Conservation (phyloP, 176 grass and related monocot species). For the Aegilops bicornis region DNA sequence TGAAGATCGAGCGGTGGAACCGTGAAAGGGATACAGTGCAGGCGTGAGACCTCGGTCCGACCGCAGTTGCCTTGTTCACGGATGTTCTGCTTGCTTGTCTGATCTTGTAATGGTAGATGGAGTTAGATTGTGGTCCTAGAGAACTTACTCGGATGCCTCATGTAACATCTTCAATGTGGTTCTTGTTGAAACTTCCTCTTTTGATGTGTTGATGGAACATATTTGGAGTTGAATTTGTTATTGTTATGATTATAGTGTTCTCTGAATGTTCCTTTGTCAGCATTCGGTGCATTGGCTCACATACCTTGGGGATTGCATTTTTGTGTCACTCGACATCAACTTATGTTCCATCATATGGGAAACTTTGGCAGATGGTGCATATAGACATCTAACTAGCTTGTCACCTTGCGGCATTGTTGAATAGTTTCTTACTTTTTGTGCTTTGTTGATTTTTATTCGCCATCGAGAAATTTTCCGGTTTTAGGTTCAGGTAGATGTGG, state of each 20-base stretch:
- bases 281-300: too few species aligned
- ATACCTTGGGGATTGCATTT: neutral
- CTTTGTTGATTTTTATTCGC: too few species aligned
- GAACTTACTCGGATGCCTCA: neutral
- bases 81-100: neutral
- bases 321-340: neutral
- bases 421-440: too few species aligned
- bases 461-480: too few species aligned
- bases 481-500: too few species aligned
- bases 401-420: too few species aligned
- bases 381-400: too few species aligned
- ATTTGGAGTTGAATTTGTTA: conserved; percentile 6
- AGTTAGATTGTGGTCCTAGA: neutral
- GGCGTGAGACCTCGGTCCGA: neutral
- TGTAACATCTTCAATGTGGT: neutral
- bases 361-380: neutral
- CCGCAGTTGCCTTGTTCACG: neutral
- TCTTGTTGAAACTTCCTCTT: neutral
- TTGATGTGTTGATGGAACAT: neutral
- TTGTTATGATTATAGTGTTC: neutral
- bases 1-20: conserved; percentile 80
- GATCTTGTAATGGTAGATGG: neutral
- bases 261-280: neutral
- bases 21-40: conserved; percentile 55
- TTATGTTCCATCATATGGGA: neutral